Evolutionary conservation across 1,284 basidiomycete species (phyloP).

Genomic region (Ganoderma sp.): DNA sequence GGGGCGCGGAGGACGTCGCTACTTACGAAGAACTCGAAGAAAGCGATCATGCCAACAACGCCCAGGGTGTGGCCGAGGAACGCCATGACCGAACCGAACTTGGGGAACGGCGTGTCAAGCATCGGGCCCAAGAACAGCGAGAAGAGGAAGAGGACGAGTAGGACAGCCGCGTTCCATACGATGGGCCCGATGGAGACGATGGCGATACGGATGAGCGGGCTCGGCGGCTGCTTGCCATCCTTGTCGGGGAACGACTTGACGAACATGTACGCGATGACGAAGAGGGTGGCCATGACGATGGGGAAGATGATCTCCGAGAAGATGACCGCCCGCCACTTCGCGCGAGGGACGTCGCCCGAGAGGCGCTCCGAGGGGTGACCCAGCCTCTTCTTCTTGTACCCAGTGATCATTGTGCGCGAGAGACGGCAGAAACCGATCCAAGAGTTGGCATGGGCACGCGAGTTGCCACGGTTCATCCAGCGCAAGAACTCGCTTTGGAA

Average conservation of each 20-base stretch:
- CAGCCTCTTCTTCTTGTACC: slow-evolving; percentile 96
- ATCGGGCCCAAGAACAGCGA: slow-evolving; percentile 94
- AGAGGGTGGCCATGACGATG: slow-evolving; percentile 79
- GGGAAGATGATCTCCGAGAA: slow-evolving; percentile 90
- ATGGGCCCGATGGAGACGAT: slow-evolving; percentile 94
- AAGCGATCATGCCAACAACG: slow-evolving; percentile 84
- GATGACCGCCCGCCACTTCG: slow-evolving; percentile 87
- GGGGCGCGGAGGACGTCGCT: slow-evolving; percentile 1
- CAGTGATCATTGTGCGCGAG: slow-evolving; percentile 93
- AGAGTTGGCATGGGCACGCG: slow-evolving; percentile 93
- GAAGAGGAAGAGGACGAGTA: slow-evolving; percentile 87
- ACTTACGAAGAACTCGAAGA: slow-evolving; percentile 92
- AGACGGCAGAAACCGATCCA: slow-evolving; percentile 98
- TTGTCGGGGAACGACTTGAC: slow-evolving; percentile 80
- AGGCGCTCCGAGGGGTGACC: slow-evolving; percentile 95
- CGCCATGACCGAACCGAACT: slow-evolving; percentile 91
- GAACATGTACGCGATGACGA: slow-evolving; percentile 91
- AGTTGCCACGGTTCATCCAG: slow-evolving; percentile 98
- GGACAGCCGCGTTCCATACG: slow-evolving; percentile 91
- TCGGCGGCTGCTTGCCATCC: slow-evolving; percentile 72
- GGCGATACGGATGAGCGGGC: slow-evolving; percentile 88
- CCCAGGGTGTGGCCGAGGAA: slow-evolving; percentile 84
- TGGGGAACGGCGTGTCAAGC: slow-evolving; percentile 82
- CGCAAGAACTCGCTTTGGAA: slow-evolving; percentile 84
- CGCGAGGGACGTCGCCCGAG: slow-evolving; percentile 89